phyloP scores from a whole-genome alignment of 306 rosid genomes.

The Mucuna pruriens region DNA sequence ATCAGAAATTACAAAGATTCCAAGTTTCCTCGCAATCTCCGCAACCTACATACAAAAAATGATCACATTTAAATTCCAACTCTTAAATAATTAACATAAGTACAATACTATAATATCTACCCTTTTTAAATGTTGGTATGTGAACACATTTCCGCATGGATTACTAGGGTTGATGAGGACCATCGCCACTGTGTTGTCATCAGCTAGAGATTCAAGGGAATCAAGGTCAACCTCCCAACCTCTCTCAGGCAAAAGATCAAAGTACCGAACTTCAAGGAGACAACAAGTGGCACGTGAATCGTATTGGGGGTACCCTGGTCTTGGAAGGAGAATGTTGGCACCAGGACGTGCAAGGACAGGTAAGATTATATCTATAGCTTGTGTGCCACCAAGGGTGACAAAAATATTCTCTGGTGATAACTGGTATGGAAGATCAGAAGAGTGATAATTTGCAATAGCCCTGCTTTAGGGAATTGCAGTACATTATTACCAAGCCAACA shows the following conservation, averaged over 20 bases:
- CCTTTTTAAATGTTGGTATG: constrained; percentile 60
- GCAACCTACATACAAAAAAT: constrained; percentile 52
- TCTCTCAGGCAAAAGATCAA: constrained; percentile 60
- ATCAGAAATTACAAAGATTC: constrained; percentile 62
- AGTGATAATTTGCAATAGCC: constrained; percentile 54
- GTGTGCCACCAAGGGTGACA: constrained; percentile 66
- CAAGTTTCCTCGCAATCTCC: constrained; percentile 64
- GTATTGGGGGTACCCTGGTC: constrained; percentile 72
- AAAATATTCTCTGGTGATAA: constrained; percentile 47
- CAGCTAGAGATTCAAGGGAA: constrained; percentile 59
- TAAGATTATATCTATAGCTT: constrained; percentile 63
- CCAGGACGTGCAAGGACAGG: constrained; percentile 65
- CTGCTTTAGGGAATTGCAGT: constrained; percentile 32
- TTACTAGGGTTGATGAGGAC: constrained; percentile 70
- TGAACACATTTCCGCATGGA: constrained; percentile 73
- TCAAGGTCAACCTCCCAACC: constrained; percentile 74
- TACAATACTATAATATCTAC: constrained; percentile 36
- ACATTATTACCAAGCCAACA: not conserved
- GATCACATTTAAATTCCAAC: constrained; percentile 26
- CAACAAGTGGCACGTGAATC: constrained; percentile 49
- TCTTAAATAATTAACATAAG: not conserved
- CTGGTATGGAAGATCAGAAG: constrained; percentile 46
- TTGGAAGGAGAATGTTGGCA: constrained; percentile 74
- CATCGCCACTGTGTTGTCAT: constrained; percentile 67
- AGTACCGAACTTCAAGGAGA: constrained; percentile 64